Base-by-base conservation (phyloP, 78 protist genomes). In the Polysphondylium violaceum region DNA sequence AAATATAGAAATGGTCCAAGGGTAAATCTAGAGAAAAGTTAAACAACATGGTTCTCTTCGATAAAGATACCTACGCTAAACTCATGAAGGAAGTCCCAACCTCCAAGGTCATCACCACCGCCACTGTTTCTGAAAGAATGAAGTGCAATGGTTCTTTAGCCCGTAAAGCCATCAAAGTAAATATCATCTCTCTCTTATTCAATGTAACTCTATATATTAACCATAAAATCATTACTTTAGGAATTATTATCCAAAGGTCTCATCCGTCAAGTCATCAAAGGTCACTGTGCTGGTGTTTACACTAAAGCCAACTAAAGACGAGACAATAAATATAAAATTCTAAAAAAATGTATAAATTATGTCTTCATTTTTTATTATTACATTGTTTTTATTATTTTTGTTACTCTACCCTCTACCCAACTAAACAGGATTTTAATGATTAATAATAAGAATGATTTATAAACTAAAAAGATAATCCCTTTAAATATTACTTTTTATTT, bases 21-120 rank as follows among this genome's bases (percentile, higher is more conserved):
- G 97, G 96, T 56, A 95, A 94, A 87, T 79, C 92, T 27, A 93
- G 93, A 81, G 97, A 97, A 77, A 97, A 97, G 95, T 81, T 95
- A 63, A 64, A 92, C 89, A 95, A 96, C 95, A 50, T 75, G 1
- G 94, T 95, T 14, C 88, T 95, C 65, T 88, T 96, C 91, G 96
- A 95, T 92, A 94, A 95, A 94, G 93, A 40, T 58, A 63, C 91
- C 50, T 88, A 79, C 74, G 95, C 94, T 59, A 89, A 93, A 94
- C 44, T 97, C 74, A 25, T 85, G 55, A 91, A 83, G 59, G 94
- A 96, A 43, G 93, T 96, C 56, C 97, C 98, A 83, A 65, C 79
- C 31, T 60, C 78, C 60, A 92, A 93, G 92, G 95, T 96, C 69
- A 96, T 97, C 96, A 97, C 99, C 35, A 96, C 96, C 12, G 95